Conservation (phyloP, 495 filamentous ascomycete genomes). For the Bacidia gigantensis region DNA sequence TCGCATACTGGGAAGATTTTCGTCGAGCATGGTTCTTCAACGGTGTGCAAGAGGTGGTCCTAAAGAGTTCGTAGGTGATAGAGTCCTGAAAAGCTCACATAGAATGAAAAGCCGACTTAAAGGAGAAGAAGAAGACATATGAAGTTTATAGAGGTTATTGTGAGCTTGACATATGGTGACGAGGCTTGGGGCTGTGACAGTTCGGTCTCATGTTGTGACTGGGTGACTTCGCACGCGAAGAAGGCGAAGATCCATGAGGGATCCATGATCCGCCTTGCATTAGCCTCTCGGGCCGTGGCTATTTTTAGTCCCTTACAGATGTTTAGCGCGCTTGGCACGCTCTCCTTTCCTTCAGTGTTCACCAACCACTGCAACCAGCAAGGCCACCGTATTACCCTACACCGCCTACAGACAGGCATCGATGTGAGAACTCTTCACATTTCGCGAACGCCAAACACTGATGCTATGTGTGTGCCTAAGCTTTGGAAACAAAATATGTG, state of each 20-base stretch:
- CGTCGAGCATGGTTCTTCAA: constrained; percentile 90
- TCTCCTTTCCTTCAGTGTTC: too few relatives aligned
- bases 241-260: background rate
- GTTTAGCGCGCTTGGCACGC: too few relatives aligned
- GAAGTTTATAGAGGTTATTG: background rate
- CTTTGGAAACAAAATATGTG: too few relatives aligned
- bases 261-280: background rate
- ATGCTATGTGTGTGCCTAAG: too few relatives aligned
- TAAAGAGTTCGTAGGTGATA: background rate
- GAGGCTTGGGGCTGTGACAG: background rate
- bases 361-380: too few relatives aligned
- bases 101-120: background rate
- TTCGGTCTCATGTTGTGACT: too few relatives aligned
- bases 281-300: background rate
- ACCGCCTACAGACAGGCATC: too few relatives aligned
- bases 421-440: too few relatives aligned
- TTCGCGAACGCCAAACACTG: too few relatives aligned
- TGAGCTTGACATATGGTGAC: background rate
- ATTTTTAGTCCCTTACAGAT: background rate
- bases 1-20: constrained; percentile 70
- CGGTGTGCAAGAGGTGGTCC: too few relatives aligned
- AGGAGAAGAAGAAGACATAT: background rate
- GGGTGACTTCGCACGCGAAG: background rate
- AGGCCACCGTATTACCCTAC: too few relatives aligned
- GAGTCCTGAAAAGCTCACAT: background rate